phyloP scores from a whole-genome alignment of 129 eudicot species.

The Flaveria sonorensis region DNA sequence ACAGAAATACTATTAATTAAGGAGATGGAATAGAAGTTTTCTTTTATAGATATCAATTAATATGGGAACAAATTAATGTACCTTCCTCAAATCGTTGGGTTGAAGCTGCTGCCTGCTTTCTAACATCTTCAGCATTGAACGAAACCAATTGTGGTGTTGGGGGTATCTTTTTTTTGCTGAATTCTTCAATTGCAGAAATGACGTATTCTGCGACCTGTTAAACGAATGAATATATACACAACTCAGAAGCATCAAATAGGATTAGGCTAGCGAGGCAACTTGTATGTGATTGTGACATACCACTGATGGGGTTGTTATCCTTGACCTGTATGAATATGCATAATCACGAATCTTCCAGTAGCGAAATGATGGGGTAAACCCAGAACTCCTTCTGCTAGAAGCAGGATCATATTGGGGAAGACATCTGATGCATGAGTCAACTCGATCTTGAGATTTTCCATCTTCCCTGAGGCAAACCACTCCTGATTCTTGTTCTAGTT shows the following conservation, averaged over 20 bases:
- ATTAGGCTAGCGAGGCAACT: not conserved
- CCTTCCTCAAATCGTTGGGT: slow-evolving; percentile 85
- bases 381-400: slow-evolving; percentile 42
- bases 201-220: slow-evolving; percentile 72
- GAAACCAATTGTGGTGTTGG: slow-evolving; percentile 72
- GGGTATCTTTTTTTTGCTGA: slow-evolving; percentile 52
- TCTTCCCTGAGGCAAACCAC: slow-evolving; percentile 59
- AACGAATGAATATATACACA: not conserved
- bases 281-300: slow-evolving; percentile 40
- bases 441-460: slow-evolving; percentile 60
- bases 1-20: too few relatives aligned
- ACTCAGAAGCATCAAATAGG: slow-evolving; percentile 1
- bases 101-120: slow-evolving; percentile 93
- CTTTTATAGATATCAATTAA: too few relatives aligned
- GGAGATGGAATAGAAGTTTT: not conserved
- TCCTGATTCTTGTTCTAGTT: slow-evolving; percentile 63
- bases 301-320: slow-evolving; percentile 66
- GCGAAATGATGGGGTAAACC: slow-evolving; percentile 44
- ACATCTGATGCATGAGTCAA: slow-evolving; percentile 56
- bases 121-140: slow-evolving; percentile 61
- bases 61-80: slow-evolving; percentile 11
- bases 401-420: slow-evolving; percentile 78
- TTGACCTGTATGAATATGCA: slow-evolving; percentile 74
- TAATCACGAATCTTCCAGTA: slow-evolving; percentile 94
- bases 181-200: slow-evolving; percentile 73